These are phyloP conservation scores for Calamus simplicifolius DNA, from an alignment of 176 grass and related monocot genomes.

Conservation along the genomic window DNA sequence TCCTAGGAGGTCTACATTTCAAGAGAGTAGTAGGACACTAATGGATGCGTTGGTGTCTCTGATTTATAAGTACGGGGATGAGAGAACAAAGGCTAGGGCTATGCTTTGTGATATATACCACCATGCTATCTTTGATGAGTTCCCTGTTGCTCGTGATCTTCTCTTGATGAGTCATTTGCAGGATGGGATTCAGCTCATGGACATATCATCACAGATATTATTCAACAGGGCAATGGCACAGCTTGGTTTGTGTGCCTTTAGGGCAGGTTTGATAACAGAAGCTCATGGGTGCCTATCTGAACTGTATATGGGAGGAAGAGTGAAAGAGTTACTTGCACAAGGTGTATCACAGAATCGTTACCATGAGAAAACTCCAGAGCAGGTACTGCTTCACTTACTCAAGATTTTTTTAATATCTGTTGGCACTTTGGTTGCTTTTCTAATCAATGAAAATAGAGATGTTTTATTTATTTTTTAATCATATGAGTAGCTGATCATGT, in stretches of 20 bases:
- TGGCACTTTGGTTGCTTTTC: too few relatives aligned
- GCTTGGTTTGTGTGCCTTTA: constrained; percentile 79
- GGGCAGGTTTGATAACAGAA: constrained; percentile 76
- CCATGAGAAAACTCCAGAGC: constrained; percentile 96
- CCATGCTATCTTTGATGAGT: constrained; percentile 89
- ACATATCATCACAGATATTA: constrained; percentile 90
- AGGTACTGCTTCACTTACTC: constrained; percentile 28
- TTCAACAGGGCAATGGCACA: constrained; percentile 94
- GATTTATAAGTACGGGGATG: constrained; percentile 86
- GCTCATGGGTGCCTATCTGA: constrained; percentile 84
- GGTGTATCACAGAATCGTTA: constrained; percentile 86
- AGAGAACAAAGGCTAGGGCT: constrained; percentile 89
- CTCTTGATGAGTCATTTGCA: constrained; percentile 97
- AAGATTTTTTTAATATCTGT: too few relatives aligned
- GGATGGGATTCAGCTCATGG: constrained; percentile 91
- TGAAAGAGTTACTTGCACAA: constrained; percentile 91
- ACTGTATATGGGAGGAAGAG: constrained; percentile 69
- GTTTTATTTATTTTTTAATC: too few relatives aligned
- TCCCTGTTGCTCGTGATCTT: constrained; percentile 72
- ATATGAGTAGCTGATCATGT: too few relatives aligned
- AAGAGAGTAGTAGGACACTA: constrained; percentile 60
- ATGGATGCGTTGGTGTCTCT: constrained; percentile 80
- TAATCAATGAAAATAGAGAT: too few relatives aligned
- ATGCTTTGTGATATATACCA: constrained; percentile 99
- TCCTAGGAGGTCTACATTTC: constrained; percentile 76